Percentiles rank a stretch among this genome's conserved stretches.
Conservation (phyloP, 208 protist species). For the Phytomonas sp. region DNA sequence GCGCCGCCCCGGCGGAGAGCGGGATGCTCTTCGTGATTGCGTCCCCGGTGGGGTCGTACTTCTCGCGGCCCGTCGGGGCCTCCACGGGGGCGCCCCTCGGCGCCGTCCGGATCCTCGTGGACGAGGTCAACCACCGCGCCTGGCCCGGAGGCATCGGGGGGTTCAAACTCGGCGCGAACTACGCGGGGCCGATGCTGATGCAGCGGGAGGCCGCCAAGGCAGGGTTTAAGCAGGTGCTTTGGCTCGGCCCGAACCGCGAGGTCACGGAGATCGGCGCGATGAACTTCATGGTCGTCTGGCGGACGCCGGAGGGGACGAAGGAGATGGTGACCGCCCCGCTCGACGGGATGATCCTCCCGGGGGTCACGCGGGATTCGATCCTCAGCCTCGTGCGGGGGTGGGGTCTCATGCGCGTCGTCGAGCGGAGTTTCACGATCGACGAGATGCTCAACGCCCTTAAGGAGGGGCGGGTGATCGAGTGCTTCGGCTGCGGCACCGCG, state of each 20-base stretch:
- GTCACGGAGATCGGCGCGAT: constrained; percentile 97
- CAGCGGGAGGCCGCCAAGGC: constrained; percentile 79
- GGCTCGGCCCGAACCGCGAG: constrained; percentile 90
- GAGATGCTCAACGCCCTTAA: constrained; percentile 82
- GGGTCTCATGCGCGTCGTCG: constrained; percentile 86
- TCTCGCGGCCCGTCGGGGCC: constrained; percentile 32
- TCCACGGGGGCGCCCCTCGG: constrained; percentile 48
- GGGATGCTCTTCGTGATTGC: constrained; percentile 91
- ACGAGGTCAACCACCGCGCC: constrained; percentile 84
- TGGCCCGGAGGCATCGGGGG: constrained; percentile 94
- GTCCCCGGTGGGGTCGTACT: constrained; percentile 98
- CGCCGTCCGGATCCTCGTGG: constrained; percentile 89
- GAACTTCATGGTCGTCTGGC: constrained; percentile 96
- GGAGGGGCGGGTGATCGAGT: constrained; percentile 87
- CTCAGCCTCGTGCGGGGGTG: constrained; percentile 73
- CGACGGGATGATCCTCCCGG: constrained; percentile 93
- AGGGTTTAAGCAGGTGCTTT: constrained; percentile 96
- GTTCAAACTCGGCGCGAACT: constrained; percentile 93
- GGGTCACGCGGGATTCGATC: constrained; percentile 95
- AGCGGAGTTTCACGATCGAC: constrained; percentile 68
- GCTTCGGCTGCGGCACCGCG: constrained; percentile 96
- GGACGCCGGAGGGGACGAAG: constrained; percentile 44
- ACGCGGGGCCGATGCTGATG: constrained; percentile 82
- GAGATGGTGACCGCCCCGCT: constrained; percentile 94
- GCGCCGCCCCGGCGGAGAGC: constrained; percentile 37